Percentiles rank a stretch among this genome's conserved stretches.
Evolutionary conservation across 352 stramenopile genomes (phyloP).

Genomic region (Phytophthora vignae): DNA sequence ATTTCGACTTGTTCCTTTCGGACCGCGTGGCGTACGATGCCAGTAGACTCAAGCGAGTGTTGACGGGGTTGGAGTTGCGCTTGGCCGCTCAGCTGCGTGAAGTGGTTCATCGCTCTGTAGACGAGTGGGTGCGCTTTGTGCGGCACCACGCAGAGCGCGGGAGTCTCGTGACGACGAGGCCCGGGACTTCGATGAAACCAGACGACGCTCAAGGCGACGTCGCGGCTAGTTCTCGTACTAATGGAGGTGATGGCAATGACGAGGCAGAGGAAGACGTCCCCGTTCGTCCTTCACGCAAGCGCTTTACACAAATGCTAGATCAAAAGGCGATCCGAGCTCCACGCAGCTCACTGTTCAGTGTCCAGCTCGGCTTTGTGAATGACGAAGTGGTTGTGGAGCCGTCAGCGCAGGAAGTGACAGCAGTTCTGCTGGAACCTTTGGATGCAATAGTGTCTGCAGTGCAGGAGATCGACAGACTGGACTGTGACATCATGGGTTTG

Average conservation of each 20-base stretch:
- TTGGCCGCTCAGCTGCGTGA: slow-evolving; percentile 86
- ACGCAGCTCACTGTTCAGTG: slow-evolving; percentile 84
- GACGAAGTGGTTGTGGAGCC: slow-evolving; percentile 68
- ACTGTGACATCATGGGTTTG: slow-evolving; percentile 92
- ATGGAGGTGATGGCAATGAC: not conserved
- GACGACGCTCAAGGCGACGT: slow-evolving; percentile 7
- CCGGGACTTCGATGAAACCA: not conserved
- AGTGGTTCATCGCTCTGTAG: slow-evolving; percentile 1
- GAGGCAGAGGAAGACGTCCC: slow-evolving; percentile 23
- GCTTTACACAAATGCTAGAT: slow-evolving; percentile 4
- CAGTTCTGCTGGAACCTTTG: slow-evolving; percentile 79
- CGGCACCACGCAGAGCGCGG: slow-evolving; percentile 24
- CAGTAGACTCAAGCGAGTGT: slow-evolving; percentile 73
- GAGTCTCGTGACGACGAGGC: slow-evolving; percentile 1
- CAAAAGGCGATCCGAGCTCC: slow-evolving; percentile 50
- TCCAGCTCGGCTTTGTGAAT: slow-evolving; percentile 68
- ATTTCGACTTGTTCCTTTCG: slow-evolving; percentile 94
- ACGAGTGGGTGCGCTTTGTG: slow-evolving; percentile 71
- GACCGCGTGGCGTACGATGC: slow-evolving; percentile 64
- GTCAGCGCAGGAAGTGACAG: slow-evolving; percentile 73
- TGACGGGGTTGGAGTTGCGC: slow-evolving; percentile 88
- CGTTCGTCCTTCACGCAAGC: slow-evolving; percentile 7
- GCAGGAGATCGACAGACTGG: slow-evolving; percentile 85
- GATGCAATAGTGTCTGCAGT: slow-evolving; percentile 81
- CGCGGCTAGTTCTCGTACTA: slow-evolving; percentile 4